These are phyloP conservation scores for Leptographium radiaticola DNA, from an alignment of 2,329 filamentous ascomycete genomes.

Conservation along the genomic window DNA sequence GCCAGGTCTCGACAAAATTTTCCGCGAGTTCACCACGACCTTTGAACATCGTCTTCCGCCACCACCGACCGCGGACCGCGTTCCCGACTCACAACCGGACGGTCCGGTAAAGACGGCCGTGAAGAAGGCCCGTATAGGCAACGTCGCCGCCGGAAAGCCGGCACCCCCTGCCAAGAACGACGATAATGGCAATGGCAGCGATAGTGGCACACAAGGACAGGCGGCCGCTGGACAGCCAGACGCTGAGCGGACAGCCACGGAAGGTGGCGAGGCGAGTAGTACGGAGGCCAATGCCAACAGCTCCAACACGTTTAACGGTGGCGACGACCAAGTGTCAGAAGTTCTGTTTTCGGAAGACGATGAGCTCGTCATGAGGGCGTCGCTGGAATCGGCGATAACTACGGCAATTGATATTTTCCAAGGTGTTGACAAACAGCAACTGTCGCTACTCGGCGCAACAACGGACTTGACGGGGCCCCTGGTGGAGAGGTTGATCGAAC, in stretches of 20 bases:
- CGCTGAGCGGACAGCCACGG: not conserved
- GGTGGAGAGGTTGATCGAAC: constrained; percentile 88
- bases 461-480: constrained; percentile 86
- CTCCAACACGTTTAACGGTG: not conserved
- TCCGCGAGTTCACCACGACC: constrained; percentile 76
- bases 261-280: not conserved
- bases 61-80: constrained; percentile 48
- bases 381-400: constrained; percentile 83
- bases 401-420: constrained; percentile 93
- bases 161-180: constrained; percentile 14
- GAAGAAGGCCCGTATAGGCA: constrained; percentile 41
- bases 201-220: not conserved
- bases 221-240: no score
- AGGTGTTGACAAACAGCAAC: constrained; percentile 85
- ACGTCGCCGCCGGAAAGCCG: constrained; percentile 19
- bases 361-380: constrained; percentile 78
- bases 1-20: constrained; percentile 73
- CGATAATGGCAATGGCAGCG: not conserved
- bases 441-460: constrained; percentile 81
- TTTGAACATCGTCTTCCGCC: constrained; percentile 76
- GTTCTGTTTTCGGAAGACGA: constrained; percentile 74
- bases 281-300: not conserved
- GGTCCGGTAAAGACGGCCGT: constrained; percentile 42
- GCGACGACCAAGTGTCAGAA: constrained; percentile 28
- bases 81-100: constrained; percentile 44